Conservation (phyloP, 345 rosid genomes). For the Citrus hindsii region DNA sequence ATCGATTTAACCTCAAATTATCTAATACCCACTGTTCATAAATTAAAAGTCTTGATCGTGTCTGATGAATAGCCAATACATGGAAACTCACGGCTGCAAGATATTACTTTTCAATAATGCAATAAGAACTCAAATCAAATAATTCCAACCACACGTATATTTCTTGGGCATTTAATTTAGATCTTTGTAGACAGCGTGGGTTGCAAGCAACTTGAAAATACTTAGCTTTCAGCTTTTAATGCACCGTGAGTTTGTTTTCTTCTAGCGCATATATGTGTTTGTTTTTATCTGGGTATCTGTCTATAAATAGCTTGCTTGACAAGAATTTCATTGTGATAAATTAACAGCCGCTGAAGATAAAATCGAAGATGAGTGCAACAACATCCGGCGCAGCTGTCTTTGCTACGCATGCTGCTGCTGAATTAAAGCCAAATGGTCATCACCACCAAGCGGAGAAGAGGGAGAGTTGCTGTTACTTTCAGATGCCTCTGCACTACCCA, state of each 20-base stretch:
- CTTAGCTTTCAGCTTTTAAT: conserved; percentile 27
- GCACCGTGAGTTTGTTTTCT: neutral
- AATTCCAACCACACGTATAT: conserved; percentile 3
- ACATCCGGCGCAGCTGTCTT: neutral
- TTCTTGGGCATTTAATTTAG: conserved; percentile 16
- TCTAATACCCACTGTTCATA: neutral
- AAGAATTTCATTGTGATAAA: neutral
- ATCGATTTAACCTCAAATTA: neutral
- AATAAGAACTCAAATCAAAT: neutral
- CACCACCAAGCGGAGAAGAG: conserved; percentile 11
- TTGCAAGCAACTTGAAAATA: conserved; percentile 9
- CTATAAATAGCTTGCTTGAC: conserved; percentile 15
- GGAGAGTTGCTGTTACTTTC: conserved; percentile 27
- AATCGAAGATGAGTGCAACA: conserved; percentile 5
- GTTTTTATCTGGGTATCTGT: neutral
- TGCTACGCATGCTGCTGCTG: conserved; percentile 12
- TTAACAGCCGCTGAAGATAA: neutral
- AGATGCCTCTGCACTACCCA: conserved; percentile 66
- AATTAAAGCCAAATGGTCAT: conserved; percentile 9
- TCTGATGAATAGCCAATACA: neutral
- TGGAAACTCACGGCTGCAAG: no score
- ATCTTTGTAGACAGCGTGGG: conserved; percentile 6
- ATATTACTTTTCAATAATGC: neutral
- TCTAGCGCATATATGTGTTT: neutral
- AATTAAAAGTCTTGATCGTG: neutral